Conservation (phyloP, 208 protist species). For the Acanthamoeba polyphaga region DNA sequence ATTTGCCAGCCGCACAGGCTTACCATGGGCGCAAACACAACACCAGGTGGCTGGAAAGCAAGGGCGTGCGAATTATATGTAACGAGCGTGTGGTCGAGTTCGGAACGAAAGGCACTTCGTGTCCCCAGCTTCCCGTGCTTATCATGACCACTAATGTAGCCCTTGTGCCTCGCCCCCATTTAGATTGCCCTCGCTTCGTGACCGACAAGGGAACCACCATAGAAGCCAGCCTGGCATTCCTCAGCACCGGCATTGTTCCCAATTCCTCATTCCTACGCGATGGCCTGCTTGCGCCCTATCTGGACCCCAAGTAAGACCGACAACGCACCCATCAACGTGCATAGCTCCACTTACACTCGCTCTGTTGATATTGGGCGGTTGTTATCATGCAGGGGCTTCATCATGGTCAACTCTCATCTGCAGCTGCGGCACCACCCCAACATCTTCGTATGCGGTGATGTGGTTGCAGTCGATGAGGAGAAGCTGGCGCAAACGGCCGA, state of each 20-base stretch:
- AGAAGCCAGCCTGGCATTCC: slow-evolving; percentile 72
- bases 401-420: slow-evolving; percentile 10
- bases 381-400: slow-evolving; percentile 33
- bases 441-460: slow-evolving; percentile 78
- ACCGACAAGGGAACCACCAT: slow-evolving; percentile 81
- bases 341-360: background rate
- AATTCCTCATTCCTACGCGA: slow-evolving; percentile 75
- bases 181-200: slow-evolving; percentile 47
- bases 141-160: background rate
- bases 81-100: slow-evolving; percentile 78
- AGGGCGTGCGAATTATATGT: slow-evolving; percentile 73
- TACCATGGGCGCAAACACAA: background rate
- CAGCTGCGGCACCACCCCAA: slow-evolving; percentile 42
- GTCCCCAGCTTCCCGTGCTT: background rate
- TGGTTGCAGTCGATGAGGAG: slow-evolving; percentile 78
- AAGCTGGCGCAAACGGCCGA: slow-evolving; percentile 83
- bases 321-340: background rate
- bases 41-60: slow-evolving; percentile 48
- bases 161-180: background rate
- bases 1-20: background rate
- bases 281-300: background rate
- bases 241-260: slow-evolving; percentile 80
- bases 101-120: slow-evolving; percentile 16
- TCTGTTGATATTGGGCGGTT: background rate
- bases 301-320: background rate